phyloP scores from a whole-genome alignment of 495 filamentous ascomycete species.

The Penicillium arizonense region DNA sequence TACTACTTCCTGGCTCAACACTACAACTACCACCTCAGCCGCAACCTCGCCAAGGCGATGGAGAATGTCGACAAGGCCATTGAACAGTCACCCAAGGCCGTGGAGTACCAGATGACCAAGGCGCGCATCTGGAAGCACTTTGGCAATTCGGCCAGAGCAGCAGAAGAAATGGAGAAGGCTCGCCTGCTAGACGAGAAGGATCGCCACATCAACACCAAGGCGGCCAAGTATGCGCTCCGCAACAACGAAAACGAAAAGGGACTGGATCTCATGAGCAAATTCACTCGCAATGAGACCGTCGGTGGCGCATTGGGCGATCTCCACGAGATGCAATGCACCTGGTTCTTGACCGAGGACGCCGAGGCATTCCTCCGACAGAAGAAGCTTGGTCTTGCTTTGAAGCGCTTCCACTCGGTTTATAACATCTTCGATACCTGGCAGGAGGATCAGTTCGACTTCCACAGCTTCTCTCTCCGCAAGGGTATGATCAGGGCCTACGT shows the following conservation, averaged over 20 bases:
- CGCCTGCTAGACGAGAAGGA: slow-evolving; percentile 81
- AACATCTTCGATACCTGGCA: slow-evolving; percentile 97
- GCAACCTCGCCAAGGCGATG: slow-evolving; percentile 77
- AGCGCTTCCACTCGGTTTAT: slow-evolving; percentile 80
- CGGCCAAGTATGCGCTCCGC: slow-evolving; percentile 93
- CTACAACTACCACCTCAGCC: slow-evolving; percentile 88
- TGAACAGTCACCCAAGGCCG: slow-evolving; percentile 68
- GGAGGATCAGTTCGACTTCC: slow-evolving; percentile 98
- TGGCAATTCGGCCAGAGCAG: slow-evolving; percentile 75
- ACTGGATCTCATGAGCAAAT: slow-evolving; percentile 86
- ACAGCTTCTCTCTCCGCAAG: slow-evolving; percentile 92
- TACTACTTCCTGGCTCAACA: slow-evolving; percentile 95
- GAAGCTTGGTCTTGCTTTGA: slow-evolving; percentile 81
- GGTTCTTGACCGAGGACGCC: slow-evolving; percentile 94
- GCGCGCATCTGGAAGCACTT: slow-evolving; percentile 93
- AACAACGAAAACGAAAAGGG: slow-evolving; percentile 87
- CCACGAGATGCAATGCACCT: slow-evolving; percentile 97
- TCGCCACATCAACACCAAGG: slow-evolving; percentile 97
- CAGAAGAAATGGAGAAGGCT: slow-evolving; percentile 85
- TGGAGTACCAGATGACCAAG: slow-evolving; percentile 94
- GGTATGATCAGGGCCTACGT: slow-evolving; percentile 94
- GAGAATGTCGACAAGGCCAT: slow-evolving; percentile 80
- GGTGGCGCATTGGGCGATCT: slow-evolving; percentile 89
- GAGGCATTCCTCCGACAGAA: slow-evolving; percentile 83
- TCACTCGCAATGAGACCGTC: slow-evolving; percentile 85